Conservation (phyloP, 768 basidiomycete species). For the Suillus cothurnatus region DNA sequence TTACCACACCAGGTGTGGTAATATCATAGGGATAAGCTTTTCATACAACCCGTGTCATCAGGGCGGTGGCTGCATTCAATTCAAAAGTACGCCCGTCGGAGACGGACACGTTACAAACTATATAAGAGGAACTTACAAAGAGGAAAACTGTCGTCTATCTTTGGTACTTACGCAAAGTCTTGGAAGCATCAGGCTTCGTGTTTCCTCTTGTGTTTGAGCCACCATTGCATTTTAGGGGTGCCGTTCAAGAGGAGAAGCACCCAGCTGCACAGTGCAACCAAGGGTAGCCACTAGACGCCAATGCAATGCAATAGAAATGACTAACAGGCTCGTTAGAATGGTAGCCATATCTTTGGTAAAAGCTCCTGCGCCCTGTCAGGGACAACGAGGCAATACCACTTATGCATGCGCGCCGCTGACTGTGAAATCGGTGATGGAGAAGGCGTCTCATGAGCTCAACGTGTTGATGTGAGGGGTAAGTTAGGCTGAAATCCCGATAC, state of each 20-base stretch:
- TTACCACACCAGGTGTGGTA: neutral
- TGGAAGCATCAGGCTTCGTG: too few species aligned
- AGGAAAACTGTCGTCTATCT: neutral
- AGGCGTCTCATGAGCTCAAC: neutral
- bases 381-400: neutral
- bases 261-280: neutral
- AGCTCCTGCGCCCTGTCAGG: neutral
- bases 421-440: neutral
- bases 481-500: neutral
- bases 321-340: neutral
- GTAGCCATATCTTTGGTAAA: neutral
- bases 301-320: too few species aligned
- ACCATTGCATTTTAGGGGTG: too few species aligned
- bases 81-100: neutral
- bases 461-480: neutral
- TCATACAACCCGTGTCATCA: neutral
- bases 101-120: neutral
- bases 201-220: neutral
- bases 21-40: neutral
- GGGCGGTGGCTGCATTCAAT: neutral
- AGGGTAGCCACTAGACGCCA: neutral
- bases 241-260: neutral
- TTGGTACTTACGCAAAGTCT: neutral
- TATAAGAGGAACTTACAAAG: neutral
- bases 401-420: neutral